Base-by-base conservation (phyloP, 2,329 filamentous ascomycete species). In the Tolypocladium endophyticum region DNA sequence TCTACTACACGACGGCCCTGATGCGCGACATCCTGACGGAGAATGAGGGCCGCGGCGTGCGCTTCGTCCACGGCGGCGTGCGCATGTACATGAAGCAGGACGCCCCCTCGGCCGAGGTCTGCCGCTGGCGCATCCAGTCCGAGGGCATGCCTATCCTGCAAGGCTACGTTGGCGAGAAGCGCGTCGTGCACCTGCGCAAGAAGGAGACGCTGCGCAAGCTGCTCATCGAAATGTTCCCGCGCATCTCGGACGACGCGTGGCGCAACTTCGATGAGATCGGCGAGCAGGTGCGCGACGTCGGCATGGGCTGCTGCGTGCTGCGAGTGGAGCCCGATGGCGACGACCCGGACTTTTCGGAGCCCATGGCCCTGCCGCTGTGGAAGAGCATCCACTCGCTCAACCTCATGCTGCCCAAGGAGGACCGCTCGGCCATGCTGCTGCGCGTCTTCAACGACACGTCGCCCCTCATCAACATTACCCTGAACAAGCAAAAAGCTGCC, bases 1-100 rank as follows among this genome's bases (percentile, higher is more conserved):
- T 99, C 67, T 99, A 99, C 81, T 99, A 97, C 79, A 95, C 92
- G 14, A 92, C 88, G 41, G 83, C 85, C 5, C 81, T 97, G 16
- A 88, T 91, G 28, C 88, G 92, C 38, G 88, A 93, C 64, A 94
- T 99, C 58, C 81, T 99, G 4, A 84, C 81, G 4, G 83, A 88
- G 70, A 99, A 99, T 72, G 92, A 97, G 73, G 90, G 91, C 52
- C 87, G 89, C 35, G 92, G 92, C 54, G 87, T 97, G 74, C 96
- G 94, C 72, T 96, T 99, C 71, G 89, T 99, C 56, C 94, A 99
- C 74, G 93, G 89, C 57, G 94, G 94, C 64, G 92, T 99, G 39
- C 96, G 96, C 77, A 97, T 97, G 91, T 99, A 96, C 72, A 94
- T 97, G 80, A 96, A 96, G 79, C 93, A 97, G 73, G 92, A 97